A percentile compares a stretch with the other conserved stretches of the same genome.
phyloP scores from a whole-genome alignment of 1,284 basidiomycete genomes.

The Pseudomicrostroma phylloplanum region DNA sequence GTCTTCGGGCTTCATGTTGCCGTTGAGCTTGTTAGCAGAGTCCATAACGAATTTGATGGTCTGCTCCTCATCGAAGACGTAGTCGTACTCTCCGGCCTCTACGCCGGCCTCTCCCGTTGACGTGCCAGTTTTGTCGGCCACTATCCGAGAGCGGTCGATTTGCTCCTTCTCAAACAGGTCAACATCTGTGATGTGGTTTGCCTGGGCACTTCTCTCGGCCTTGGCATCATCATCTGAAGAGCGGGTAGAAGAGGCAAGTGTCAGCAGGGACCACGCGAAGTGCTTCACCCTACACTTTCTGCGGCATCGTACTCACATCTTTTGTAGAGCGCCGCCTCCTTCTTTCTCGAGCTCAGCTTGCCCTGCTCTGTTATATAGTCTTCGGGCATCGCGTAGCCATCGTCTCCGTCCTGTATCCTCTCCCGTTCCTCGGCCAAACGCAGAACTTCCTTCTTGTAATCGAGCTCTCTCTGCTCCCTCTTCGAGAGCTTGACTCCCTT shows the following conservation, averaged over 20 bases:
- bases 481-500: conserved; percentile 61
- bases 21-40: conserved; percentile 52
- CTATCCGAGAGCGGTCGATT: conserved; percentile 64
- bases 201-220: conserved; percentile 55
- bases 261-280: background rate
- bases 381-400: conserved; percentile 39
- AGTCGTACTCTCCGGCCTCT: conserved; percentile 68
- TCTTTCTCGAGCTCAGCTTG: conserved; percentile 95
- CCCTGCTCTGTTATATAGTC: conserved; percentile 98
- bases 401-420: conserved; percentile 71
- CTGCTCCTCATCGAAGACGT: conserved; percentile 95
- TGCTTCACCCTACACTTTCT: background rate
- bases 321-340: conserved; percentile 84
- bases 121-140: conserved; percentile 57
- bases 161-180: conserved; percentile 85
- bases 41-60: conserved; percentile 94
- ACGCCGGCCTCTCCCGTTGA: conserved; percentile 40
- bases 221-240: conserved; percentile 61
- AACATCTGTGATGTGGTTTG: conserved; percentile 88
- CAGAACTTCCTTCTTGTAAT: conserved; percentile 86
- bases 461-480: conserved; percentile 72
- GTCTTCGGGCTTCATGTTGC: conserved; percentile 71
- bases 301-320: conserved; percentile 55
- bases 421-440: conserved; percentile 86
- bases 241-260: conserved; percentile 5